Percentiles rank a stretch among this genome's conserved stretches.
Conservation (phyloP, 1,284 basidiomycete species). For the Schizopora paradoxa region DNA sequence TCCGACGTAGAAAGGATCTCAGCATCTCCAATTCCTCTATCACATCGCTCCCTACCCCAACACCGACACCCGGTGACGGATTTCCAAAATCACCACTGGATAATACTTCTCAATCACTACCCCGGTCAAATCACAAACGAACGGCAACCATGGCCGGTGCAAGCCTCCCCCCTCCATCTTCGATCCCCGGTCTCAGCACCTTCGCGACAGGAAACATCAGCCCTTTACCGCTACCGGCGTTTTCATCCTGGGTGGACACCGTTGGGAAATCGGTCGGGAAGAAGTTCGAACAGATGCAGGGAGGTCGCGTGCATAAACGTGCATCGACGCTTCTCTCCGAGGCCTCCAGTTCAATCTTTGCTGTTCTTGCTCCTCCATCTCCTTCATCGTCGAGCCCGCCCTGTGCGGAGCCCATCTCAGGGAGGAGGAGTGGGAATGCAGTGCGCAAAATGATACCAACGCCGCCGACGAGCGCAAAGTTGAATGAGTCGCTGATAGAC, state of each 20-base stretch:
- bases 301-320: constrained; percentile 51
- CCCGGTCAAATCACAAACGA: constrained; percentile 7
- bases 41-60: not conserved
- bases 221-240: constrained; percentile 39
- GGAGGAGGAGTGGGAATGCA: too few relatives aligned
- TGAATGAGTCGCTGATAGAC: not conserved
- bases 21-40: constrained; percentile 2
- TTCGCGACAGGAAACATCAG: constrained; percentile 20
- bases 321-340: constrained; percentile 62
- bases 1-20: too few relatives aligned
- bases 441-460: too few relatives aligned
- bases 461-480: not conserved
- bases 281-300: constrained; percentile 54
- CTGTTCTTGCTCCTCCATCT: constrained; percentile 38
- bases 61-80: not conserved
- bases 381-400: too few relatives aligned
- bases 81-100: not conserved
- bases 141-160: constrained; percentile 17
- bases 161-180: constrained; percentile 27
- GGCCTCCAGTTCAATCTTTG: constrained; percentile 52
- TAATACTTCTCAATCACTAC: not conserved
- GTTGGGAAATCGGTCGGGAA: constrained; percentile 58
- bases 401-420: too few relatives aligned
- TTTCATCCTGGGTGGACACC: constrained; percentile 37
- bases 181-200: constrained; percentile 29